Conservation (phyloP, 805 yeast species). For the Cyberlindnera maritima region DNA sequence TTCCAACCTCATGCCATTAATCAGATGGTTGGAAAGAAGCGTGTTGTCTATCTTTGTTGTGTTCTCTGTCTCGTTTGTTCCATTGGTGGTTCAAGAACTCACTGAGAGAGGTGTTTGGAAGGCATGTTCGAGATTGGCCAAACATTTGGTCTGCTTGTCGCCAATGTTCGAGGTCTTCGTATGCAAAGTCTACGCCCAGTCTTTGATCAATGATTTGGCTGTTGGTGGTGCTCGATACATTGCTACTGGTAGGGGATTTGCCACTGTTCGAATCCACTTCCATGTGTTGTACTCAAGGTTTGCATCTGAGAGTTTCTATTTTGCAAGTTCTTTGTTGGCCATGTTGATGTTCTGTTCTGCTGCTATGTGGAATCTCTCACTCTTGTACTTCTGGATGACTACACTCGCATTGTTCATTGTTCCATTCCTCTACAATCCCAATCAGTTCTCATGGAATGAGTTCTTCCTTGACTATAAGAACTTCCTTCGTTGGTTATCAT, state of each 20-base stretch:
- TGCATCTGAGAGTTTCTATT: conserved; percentile 63
- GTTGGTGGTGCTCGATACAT: conserved; percentile 82
- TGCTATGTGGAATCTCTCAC: conserved; percentile 58
- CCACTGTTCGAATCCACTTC: conserved; percentile 69
- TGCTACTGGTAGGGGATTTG: conserved; percentile 81
- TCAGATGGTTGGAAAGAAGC: conserved; percentile 72
- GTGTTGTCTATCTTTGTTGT: conserved; percentile 72
- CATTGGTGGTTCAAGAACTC: conserved; percentile 72
- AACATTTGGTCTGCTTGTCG: conserved; percentile 68
- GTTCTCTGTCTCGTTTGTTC: conserved; percentile 71
- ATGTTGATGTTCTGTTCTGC: conserved; percentile 56
- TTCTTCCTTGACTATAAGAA: conserved; percentile 58
- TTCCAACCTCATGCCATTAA: conserved; percentile 63
- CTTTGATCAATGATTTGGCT: conserved; percentile 63
- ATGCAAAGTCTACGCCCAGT: conserved; percentile 71
- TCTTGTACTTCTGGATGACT: conserved; percentile 64
- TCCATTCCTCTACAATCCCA: conserved; percentile 64
- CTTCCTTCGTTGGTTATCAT: conserved; percentile 41
- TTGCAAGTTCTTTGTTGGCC: conserved; percentile 52
- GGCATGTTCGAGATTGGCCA: conserved; percentile 58
- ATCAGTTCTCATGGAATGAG: conserved; percentile 61
- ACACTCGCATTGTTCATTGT: conserved; percentile 51
- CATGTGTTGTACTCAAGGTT: conserved; percentile 64
- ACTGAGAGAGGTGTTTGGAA: conserved; percentile 75
- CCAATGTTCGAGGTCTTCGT: conserved; percentile 80